Base-by-base conservation (phyloP, 345 rosid species). In the Acer negundo region DNA sequence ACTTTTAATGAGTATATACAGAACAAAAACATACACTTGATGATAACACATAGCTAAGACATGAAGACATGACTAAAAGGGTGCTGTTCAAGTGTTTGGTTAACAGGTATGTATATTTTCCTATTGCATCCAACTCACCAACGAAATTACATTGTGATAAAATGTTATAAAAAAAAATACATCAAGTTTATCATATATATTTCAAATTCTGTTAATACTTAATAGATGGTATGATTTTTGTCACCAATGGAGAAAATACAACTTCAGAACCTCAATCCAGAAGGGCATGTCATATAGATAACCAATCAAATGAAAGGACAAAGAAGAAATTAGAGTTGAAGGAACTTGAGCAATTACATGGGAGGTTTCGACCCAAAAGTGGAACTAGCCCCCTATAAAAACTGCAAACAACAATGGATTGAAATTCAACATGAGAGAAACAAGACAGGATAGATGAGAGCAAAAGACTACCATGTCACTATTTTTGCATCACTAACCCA, bases 381-480 rank as follows among this genome's bases (percentile, higher is more conserved):
- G 87, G 86, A 77, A 81, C 49, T 65, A 88, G 84, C 64, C 89
- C 89, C 73, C 84, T 75, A 81, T 88, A 86, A 75, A 86, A 85
- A 69, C 86, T 88, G 89, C 85, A 79, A 51, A 40, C 66, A 82
- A 77, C 38, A 74, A 58, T 12, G 69, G 42, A n/a, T 26, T 56
- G 51, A 61, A 66, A 77, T 19, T 12, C 70, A 70, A 38, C 24
- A 23, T 71, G 56, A 16, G 61, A 55, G 12, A 6, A 47, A 51
- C 38, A 70, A 16, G 22, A 70, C 6, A 26, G 12, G 71, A 6
- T 8, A 15, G 66, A 58, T 31, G 24, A 1, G 26, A 38, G 58
- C 1, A 19, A 62, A 35, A 3, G 38, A 22, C 51, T 22, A 40
- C 46, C 31, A 47, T 26, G 16, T 9, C 5, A 61, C 16, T 71